Evolutionary conservation across 352 stramenopile species (phyloP), one percentile per base, ranked within the genome.

Genomic region (Phytophthora crassamura): DNA sequence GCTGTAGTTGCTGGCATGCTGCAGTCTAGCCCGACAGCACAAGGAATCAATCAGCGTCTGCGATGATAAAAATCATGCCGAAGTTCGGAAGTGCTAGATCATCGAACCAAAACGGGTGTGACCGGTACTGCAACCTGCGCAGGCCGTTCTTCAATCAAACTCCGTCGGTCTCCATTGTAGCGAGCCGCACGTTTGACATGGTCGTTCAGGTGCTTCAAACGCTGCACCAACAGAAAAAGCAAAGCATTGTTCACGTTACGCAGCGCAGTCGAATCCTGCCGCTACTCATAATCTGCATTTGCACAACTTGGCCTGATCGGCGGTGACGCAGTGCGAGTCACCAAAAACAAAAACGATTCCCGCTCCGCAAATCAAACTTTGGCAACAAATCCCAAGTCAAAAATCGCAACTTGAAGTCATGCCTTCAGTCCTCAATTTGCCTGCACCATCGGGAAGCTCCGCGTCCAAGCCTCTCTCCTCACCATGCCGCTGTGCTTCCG

Each of bases 371-470:
- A 68, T 63, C 60, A 49, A 54, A 60, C 28, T 20, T 7, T 55
- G 48, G 32, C 32, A 63, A 67, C 51, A 67, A 62, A 58, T 43
- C 10, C 20, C 42, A 55, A 51, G 41, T 53, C 34, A n/a, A 30
- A 55, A 58, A 36, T 7, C 14, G 52, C 53, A 69, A 59, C 61
- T 69, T 69, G 45, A 69, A 69, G 45, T 39, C 10, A 35, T 20
- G 30, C n/a, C 14, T 8, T 46, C 68, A 76, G 64, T 77, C 45
- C 41, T 6, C 43, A 59, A 65, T 71, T 43, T 69, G 70, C 70
- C 48, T 69, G 70, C 70, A 75, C 65, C 70, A 45, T 59, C 70
- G 61, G 66, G 69, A 78, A 30, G 39, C 22, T 47, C 28, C 34
- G 7, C 64, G 30, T 38, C 39, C 35, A 9, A 38, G 12, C 32